Conservation (phyloP, 148 eudicot genomes). For the Suaeda aralocaspica region DNA sequence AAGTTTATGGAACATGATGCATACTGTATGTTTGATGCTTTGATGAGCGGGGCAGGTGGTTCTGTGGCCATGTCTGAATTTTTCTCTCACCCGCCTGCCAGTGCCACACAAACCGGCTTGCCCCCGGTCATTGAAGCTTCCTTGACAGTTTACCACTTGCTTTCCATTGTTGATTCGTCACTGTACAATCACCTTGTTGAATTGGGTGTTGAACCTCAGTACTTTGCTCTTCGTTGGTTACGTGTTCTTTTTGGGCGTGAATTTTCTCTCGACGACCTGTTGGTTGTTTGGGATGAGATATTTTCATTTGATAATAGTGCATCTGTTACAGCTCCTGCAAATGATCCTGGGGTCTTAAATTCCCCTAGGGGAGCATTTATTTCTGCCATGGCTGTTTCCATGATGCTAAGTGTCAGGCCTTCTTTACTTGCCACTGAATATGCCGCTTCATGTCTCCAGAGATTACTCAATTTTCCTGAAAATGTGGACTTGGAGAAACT, state of each 20-base stretch:
- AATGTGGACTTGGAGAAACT: conserved; percentile 55
- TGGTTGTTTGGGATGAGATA: conserved; percentile 85
- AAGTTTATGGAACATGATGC: conserved; percentile 95
- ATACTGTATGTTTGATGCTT: conserved; percentile 86
- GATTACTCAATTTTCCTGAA: conserved; percentile 77
- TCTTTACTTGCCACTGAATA: conserved; percentile 86
- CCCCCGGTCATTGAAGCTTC: conserved; percentile 96
- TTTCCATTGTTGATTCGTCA: conserved; percentile 78
- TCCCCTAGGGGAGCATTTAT: conserved; percentile 88
- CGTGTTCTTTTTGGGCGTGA: conserved; percentile 95
- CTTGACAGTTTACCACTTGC: conserved; percentile 70
- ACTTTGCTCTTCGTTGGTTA: conserved; percentile 93
- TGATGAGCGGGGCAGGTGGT: conserved; percentile 84
- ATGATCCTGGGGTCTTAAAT: conserved; percentile 51
- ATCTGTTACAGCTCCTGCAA: conserved; percentile 27
- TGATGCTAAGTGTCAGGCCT: conserved; percentile 81
- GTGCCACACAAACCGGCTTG: conserved; percentile 46
- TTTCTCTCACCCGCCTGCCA: conserved; percentile 56
- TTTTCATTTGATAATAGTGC: conserved; percentile 62
- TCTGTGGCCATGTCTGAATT: conserved; percentile 81
- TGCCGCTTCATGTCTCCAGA: conserved; percentile 89
- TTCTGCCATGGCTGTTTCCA: conserved; percentile 80
- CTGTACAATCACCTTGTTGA: conserved; percentile 83
- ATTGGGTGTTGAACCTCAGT: conserved; percentile 95
- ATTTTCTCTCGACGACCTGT: conserved; percentile 64